These are phyloP conservation scores for Scutellaria minor DNA, from an alignment of 257 asterid species.

Conservation along the genomic window DNA sequence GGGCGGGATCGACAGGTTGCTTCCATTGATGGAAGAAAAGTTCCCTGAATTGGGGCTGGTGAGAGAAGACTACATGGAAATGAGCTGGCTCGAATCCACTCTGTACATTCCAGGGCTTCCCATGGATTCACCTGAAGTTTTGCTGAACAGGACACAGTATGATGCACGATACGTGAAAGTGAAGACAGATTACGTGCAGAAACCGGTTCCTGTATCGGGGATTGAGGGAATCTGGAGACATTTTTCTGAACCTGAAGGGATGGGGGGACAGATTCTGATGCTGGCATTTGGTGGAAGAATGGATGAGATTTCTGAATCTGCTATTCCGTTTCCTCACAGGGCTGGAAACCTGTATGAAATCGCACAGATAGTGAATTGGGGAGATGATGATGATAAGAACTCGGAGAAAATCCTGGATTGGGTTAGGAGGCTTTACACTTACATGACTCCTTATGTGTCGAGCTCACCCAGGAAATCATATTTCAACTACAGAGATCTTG, in stretches of 20 bases:
- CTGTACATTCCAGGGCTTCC: slow-evolving; percentile 25
- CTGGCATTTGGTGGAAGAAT: slow-evolving; percentile 38
- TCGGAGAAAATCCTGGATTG: slow-evolving; percentile 15
- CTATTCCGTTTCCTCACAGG: slow-evolving; percentile 37
- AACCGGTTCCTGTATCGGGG: neutral
- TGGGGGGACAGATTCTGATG: neutral
- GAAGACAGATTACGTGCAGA: slow-evolving; percentile 31
- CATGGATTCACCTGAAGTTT: slow-evolving; percentile 4
- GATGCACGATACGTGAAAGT: neutral
- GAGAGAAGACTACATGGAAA: neutral
- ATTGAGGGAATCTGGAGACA: neutral
- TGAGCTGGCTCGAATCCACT: slow-evolving; percentile 45
- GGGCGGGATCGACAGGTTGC: neutral
- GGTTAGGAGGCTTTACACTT: slow-evolving; percentile 16
- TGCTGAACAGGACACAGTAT: slow-evolving; percentile 14
- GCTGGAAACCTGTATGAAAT: slow-evolving; percentile 30
- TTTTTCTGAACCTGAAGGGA: neutral
- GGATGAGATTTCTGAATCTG: slow-evolving; percentile 32
- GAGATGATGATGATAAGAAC: neutral
- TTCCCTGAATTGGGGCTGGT: neutral
- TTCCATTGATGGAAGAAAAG: neutral
- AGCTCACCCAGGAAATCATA: neutral
- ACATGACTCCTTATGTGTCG: slow-evolving; percentile 36
- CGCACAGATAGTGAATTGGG: slow-evolving; percentile 21
- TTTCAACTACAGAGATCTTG: neutral